A percentile compares a stretch with the other conserved stretches of the same genome.
Conservation (phyloP, 179 eudicot species). For the Monotropa hypopitys region DNA sequence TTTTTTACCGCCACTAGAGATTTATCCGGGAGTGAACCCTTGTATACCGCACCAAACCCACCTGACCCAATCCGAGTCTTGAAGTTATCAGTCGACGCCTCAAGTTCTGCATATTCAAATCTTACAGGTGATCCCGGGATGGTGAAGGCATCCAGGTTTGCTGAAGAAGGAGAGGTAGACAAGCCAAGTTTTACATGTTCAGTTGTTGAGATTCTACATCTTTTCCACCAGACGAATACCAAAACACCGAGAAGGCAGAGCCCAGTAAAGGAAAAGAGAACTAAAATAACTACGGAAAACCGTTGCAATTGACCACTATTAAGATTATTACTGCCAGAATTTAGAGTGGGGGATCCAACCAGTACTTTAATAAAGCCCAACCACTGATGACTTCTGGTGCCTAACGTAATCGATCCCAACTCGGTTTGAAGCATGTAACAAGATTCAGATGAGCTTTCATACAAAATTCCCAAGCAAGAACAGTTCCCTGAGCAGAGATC, state of each 20-base stretch:
- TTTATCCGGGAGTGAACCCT: conserved; percentile 43
- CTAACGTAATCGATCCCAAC: conserved; percentile 43
- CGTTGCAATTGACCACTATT: not conserved
- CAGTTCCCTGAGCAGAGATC: conserved; percentile 45
- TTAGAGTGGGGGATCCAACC: conserved; percentile 11
- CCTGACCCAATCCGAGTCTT: conserved; percentile 56
- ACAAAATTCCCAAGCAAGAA: conserved; percentile 52
- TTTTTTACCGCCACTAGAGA: conserved; percentile 66
- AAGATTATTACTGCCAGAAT: not conserved
- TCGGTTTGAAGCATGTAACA: conserved; percentile 38
- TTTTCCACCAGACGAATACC: conserved; percentile 37
- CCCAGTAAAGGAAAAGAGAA: conserved; percentile 41
- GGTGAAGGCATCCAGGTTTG: conserved; percentile 43
- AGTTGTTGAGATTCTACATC: conserved; percentile 11
- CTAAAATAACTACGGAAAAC: conserved; percentile 28
- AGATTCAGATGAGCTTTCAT: conserved; percentile 40
- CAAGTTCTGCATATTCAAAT: conserved; percentile 43
- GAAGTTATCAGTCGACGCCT: conserved; percentile 53
- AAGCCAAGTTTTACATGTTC: conserved; percentile 12
- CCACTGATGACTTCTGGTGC: conserved; percentile 11
- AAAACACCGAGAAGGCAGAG: conserved; percentile 17
- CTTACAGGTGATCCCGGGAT: conserved; percentile 66
- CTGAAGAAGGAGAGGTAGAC: conserved; percentile 24
- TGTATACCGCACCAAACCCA: conserved; percentile 67
- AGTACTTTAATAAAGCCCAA: conserved; percentile 44